phyloP scores from a whole-genome alignment of 2,329 filamentous ascomycete genomes.

The Phyllosticta ampelicida region DNA sequence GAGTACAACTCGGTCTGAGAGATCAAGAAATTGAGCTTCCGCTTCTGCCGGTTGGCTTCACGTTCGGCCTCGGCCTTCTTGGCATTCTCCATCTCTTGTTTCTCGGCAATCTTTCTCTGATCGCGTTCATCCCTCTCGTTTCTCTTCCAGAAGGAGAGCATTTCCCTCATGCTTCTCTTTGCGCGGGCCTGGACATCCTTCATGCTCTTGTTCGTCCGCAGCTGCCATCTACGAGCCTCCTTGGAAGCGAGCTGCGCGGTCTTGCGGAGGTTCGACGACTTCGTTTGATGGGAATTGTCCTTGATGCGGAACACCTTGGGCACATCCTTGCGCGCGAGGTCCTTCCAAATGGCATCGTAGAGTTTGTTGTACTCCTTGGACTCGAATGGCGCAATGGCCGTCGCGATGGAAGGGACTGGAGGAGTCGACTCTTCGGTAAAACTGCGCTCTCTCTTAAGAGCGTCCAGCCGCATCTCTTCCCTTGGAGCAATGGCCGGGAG shows the following conservation, averaged over 20 bases:
- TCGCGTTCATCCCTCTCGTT: conserved; percentile 97
- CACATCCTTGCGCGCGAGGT: conserved; percentile 86
- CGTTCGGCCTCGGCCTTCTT: conserved; percentile 95
- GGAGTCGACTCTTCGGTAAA: conserved; percentile 39
- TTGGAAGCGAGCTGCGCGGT: conserved; percentile 94
- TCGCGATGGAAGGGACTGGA: conserved; percentile 17
- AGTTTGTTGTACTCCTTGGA: conserved; percentile 95
- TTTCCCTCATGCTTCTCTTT: conserved; percentile 97
- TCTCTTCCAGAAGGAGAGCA: conserved; percentile 99
- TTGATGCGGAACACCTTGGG: conserved; percentile 87
- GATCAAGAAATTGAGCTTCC: conserved; percentile 98
- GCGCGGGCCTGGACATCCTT: conserved; percentile 95
- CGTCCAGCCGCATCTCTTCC: conserved; percentile 43
- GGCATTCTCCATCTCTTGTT: conserved; percentile 90
- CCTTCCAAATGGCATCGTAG: conserved; percentile 94
- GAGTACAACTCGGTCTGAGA: conserved; percentile 98
- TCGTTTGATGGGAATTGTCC: conserved; percentile 71
- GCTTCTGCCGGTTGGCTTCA: conserved; percentile 92
- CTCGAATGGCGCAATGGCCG: conserved; percentile 48
- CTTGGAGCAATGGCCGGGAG: conserved; percentile 50
- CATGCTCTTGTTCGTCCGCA: conserved; percentile 94
- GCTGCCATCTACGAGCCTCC: conserved; percentile 93
- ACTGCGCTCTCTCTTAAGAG: conserved; percentile 28
- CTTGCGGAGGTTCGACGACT: conserved; percentile 93
- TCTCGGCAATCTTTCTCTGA: conserved; percentile 84